Evolutionary conservation across 2,329 filamentous ascomycete species (phyloP).

Genomic region (Bipolaris zeicola): DNA sequence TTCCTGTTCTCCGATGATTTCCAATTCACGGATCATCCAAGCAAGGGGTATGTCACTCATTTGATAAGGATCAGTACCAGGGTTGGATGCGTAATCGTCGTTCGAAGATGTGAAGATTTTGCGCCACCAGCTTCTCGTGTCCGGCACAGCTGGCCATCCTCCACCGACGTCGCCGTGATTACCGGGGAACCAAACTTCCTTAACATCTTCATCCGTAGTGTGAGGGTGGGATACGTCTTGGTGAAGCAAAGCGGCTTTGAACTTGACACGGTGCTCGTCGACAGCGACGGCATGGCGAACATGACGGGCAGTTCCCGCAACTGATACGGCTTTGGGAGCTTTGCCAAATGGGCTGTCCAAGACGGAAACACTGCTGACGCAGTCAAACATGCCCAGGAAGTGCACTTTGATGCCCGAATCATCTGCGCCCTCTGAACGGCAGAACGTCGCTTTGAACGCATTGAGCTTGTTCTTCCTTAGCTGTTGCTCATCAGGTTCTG

Average conservation of each 20-base stretch:
- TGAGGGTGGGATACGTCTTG: constrained; percentile 34
- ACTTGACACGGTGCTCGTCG: constrained; percentile 53
- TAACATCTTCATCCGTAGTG: constrained; percentile 2
- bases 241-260: constrained; percentile 48
- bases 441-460: constrained; percentile 54
- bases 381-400: constrained; percentile 53
- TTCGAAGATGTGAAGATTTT: neutral
- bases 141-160: constrained; percentile 27
- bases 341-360: constrained; percentile 48
- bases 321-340: constrained; percentile 43
- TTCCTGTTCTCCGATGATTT: neutral
- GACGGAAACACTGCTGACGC: constrained; percentile 52
- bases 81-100: neutral
- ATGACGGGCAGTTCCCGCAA: constrained; percentile 30
- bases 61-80: constrained; percentile 3
- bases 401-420: constrained; percentile 48
- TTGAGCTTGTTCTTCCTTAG: constrained; percentile 43
- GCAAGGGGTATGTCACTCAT: constrained; percentile 9
- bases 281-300: constrained; percentile 55
- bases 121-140: constrained; percentile 2
- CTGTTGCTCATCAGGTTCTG: neutral
- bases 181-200: constrained; percentile 54
- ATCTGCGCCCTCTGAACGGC: constrained; percentile 16
- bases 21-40: constrained; percentile 10
- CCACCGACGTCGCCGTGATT: constrained; percentile 54